A percentile compares a stretch with the other conserved stretches of the same genome.
Evolutionary conservation across 371 early-diverging fungal genomes (phyloP).

Genomic region (Blastocladiella emersonii): DNA sequence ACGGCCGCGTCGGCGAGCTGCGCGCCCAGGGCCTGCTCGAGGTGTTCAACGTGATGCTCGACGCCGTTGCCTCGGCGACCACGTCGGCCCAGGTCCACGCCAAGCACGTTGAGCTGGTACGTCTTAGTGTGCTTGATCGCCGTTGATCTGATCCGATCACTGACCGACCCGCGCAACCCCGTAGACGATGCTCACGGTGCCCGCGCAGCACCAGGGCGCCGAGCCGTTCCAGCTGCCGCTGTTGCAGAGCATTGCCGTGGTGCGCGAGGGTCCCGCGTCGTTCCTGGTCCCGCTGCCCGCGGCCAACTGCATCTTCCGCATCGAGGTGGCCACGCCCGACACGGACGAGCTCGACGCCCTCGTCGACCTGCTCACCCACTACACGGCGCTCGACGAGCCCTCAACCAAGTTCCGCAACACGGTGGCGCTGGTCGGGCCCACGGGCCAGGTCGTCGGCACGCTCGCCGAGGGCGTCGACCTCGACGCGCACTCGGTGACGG

Average conservation of each 20-base stretch:
- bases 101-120: too few relatives aligned
- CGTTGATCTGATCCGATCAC: too few relatives aligned
- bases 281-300: not conserved
- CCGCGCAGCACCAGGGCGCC: not conserved
- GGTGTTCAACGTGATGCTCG: not conserved
- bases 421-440: not conserved
- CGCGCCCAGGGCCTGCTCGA: not conserved
- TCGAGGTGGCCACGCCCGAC: not conserved
- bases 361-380: not conserved
- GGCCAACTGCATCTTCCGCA: too few relatives aligned
- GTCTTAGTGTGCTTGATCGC: too few relatives aligned
- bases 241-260: not conserved
- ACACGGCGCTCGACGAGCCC: not conserved
- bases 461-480: not conserved
- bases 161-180: too few relatives aligned
- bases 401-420: not conserved
- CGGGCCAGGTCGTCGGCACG: constrained; percentile 1
- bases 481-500: not conserved
- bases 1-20: not conserved
- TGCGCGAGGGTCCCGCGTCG: not conserved
- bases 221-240: not conserved
- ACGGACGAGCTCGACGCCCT: not conserved
- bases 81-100: too few relatives aligned
- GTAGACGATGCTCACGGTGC: not conserved
- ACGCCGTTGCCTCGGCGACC: not conserved